These are phyloP conservation scores for Pseudonectria foliicola DNA, from an alignment of 2,329 filamentous ascomycete genomes.

Conservation along the genomic window DNA sequence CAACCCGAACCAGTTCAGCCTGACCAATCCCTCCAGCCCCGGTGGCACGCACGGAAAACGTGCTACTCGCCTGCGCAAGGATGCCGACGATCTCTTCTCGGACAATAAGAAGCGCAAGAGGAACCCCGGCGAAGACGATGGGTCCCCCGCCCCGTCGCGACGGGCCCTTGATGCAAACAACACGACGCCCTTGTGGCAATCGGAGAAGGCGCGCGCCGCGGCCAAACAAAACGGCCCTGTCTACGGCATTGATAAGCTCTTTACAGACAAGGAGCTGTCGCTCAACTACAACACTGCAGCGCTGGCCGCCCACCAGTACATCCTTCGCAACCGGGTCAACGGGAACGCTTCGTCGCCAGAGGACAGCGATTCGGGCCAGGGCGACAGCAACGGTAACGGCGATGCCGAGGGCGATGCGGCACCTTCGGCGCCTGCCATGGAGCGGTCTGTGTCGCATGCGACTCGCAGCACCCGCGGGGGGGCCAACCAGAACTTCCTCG, in stretches of 20 bases:
- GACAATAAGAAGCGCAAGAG: conserved; percentile 58
- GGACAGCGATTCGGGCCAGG: conserved; percentile 46
- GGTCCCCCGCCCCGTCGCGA: conserved; percentile 52
- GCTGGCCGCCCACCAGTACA: conserved; percentile 54
- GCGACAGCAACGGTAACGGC: conserved; percentile 43
- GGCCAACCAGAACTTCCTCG: conserved; percentile 46
- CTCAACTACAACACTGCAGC: conserved; percentile 59
- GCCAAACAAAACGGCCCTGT: conserved; percentile 51
- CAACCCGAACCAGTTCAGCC: conserved; percentile 61
- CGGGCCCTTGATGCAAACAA: conserved; percentile 48
- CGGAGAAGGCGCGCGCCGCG: conserved; percentile 47
- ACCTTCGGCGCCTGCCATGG: conserved; percentile 50
- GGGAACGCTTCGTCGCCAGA: conserved; percentile 44
- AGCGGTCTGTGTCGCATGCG: conserved; percentile 56
- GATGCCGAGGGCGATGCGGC: conserved; percentile 41
- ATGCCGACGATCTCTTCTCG: conserved; percentile 51
- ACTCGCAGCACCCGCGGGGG: conserved; percentile 55
- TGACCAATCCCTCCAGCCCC: conserved; percentile 57
- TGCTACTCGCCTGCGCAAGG: conserved; percentile 53
- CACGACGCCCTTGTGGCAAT: conserved; percentile 57
- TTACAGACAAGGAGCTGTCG: conserved; percentile 61
- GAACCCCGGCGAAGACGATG: conserved; percentile 53
- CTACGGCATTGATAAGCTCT: conserved; percentile 63
- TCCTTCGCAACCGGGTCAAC: conserved; percentile 50
- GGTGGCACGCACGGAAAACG: conserved; percentile 57